phyloP scores from a whole-genome alignment of 2,329 filamentous ascomycete genomes.

The Parafenestella ontariensis region DNA sequence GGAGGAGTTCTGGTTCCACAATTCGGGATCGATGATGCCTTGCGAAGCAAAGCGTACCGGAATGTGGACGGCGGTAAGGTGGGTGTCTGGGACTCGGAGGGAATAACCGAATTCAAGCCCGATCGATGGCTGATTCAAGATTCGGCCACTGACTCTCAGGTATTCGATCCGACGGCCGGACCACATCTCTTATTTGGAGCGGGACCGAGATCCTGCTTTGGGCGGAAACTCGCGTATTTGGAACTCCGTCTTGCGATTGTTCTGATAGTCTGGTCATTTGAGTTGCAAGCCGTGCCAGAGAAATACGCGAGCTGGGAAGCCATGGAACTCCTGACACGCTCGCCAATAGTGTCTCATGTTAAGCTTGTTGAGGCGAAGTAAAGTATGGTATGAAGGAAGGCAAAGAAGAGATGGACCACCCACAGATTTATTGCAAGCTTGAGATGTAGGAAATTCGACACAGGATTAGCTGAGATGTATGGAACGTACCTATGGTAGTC shows the following conservation, averaged over 20 bases:
- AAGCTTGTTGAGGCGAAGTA: constrained; percentile 3
- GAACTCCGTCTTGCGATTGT: constrained; percentile 35
- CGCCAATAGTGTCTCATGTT: constrained; percentile 36
- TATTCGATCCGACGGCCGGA: constrained; percentile 28
- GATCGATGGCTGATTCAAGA: constrained; percentile 50
- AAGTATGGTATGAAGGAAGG: not conserved
- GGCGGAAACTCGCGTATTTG: constrained; percentile 34
- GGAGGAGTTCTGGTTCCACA: constrained; percentile 11
- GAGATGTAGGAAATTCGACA: too few species aligned
- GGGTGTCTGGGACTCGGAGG: constrained; percentile 31
- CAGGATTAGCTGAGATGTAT: too few species aligned
- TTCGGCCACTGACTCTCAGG: constrained; percentile 7
- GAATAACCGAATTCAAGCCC: constrained; percentile 47
- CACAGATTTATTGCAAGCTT: too few species aligned
- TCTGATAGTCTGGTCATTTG: constrained; percentile 40
- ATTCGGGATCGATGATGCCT: constrained; percentile 32
- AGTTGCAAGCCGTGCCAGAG: constrained; percentile 27
- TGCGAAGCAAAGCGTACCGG: constrained; percentile 39
- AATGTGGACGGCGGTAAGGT: constrained; percentile 31
- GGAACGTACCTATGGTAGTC: too few species aligned
- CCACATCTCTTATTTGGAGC: constrained; percentile 34
- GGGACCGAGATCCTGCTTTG: constrained; percentile 35
- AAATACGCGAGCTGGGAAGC: constrained; percentile 26
- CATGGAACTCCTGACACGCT: constrained; percentile 36
- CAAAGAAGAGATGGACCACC: not conserved